Percentiles rank a stretch among this genome's conserved stretches.
Conservation (phyloP, 768 basidiomycete genomes). For the Kwoniella shandongensis region DNA sequence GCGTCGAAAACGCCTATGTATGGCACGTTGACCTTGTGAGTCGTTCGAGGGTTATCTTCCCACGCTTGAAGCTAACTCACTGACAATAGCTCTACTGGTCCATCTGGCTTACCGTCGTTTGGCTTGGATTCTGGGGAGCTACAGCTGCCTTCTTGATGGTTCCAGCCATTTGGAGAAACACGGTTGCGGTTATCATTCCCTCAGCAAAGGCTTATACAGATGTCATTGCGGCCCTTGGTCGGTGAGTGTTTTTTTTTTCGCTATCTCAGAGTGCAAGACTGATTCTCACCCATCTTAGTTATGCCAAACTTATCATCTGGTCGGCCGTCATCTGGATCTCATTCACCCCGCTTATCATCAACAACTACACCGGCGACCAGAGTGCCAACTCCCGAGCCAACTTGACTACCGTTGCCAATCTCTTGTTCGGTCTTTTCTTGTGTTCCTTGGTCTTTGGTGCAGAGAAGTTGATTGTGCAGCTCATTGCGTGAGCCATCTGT, state of each 20-base stretch:
- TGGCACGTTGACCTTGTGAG: conserved; percentile 53
- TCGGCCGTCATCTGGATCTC: conserved; percentile 64
- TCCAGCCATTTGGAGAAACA: conserved; percentile 61
- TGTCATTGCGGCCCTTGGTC: conserved; percentile 67
- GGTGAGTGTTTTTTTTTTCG: conserved; percentile 55
- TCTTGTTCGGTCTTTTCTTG: conserved; percentile 72
- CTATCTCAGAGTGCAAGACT: conserved; percentile 7
- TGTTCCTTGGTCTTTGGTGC: conserved; percentile 69
- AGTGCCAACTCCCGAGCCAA: conserved; percentile 51
- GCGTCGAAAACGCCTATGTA: conserved; percentile 60
- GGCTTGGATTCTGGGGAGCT: conserved; percentile 81
- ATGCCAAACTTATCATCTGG: conserved; percentile 71
- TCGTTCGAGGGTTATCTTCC: conserved; percentile 7
- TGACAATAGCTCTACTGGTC: conserved; percentile 68
- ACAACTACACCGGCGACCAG: conserved; percentile 45
- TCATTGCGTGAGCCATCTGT: conserved; percentile 58
- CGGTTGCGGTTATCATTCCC: conserved; percentile 72
- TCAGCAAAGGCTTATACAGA: conserved; percentile 73
- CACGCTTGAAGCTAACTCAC: neutral
- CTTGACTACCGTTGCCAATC: conserved; percentile 62
- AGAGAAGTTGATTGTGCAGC: conserved; percentile 84
- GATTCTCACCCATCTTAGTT: conserved; percentile 53
- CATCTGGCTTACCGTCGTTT: conserved; percentile 76
- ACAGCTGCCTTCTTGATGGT: conserved; percentile 61
- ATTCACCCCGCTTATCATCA: conserved; percentile 67